A percentile compares a stretch with the other conserved stretches of the same genome.
Evolutionary conservation across 73 alveolate species (phyloP).

Genomic region (Blepharisma japonicum): DNA sequence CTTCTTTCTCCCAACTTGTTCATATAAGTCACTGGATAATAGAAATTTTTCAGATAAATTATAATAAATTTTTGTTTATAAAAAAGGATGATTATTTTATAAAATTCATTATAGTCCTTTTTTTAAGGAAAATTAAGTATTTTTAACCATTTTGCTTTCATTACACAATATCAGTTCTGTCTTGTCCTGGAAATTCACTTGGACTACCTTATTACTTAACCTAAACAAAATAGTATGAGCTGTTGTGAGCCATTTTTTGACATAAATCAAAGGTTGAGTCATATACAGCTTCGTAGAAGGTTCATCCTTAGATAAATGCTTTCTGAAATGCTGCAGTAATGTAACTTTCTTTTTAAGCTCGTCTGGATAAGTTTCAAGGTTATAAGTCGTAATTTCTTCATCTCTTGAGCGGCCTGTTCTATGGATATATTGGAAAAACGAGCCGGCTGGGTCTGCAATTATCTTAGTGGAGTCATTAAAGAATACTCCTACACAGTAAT

Average conservation of each 20-base stretch:
- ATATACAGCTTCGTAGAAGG: too few relatives aligned
- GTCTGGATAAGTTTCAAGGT: slow-evolving; percentile 24
- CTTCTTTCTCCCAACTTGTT: slow-evolving; percentile 76
- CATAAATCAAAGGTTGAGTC: slow-evolving; percentile 51
- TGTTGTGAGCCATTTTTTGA: slow-evolving; percentile 96
- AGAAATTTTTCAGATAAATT: too few relatives aligned
- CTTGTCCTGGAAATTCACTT: slow-evolving; percentile 94
- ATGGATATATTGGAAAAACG: neutral
- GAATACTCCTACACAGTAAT: slow-evolving; percentile 50
- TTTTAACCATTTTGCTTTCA: slow-evolving; percentile 92
- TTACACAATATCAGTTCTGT: slow-evolving; percentile 88
- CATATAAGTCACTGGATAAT: slow-evolving; percentile 84
- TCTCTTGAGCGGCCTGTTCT: neutral
- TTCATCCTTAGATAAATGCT: neutral
- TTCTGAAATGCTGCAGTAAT: slow-evolving; percentile 53
- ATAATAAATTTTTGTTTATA: too few relatives aligned
- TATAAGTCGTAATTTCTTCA: neutral
- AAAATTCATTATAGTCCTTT: too few relatives aligned
- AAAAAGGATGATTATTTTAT: too few relatives aligned
- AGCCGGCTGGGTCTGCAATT: slow-evolving; percentile 10
- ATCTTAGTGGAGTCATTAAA: slow-evolving; percentile 52
- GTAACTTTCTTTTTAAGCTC: slow-evolving; percentile 55
- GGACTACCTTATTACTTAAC: slow-evolving; percentile 90
- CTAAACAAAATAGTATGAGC: slow-evolving; percentile 96
- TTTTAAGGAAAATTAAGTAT: too few relatives aligned